Conservation (phyloP, 1,139 yeast genomes). For the Casaregolazyma lundiana region DNA sequence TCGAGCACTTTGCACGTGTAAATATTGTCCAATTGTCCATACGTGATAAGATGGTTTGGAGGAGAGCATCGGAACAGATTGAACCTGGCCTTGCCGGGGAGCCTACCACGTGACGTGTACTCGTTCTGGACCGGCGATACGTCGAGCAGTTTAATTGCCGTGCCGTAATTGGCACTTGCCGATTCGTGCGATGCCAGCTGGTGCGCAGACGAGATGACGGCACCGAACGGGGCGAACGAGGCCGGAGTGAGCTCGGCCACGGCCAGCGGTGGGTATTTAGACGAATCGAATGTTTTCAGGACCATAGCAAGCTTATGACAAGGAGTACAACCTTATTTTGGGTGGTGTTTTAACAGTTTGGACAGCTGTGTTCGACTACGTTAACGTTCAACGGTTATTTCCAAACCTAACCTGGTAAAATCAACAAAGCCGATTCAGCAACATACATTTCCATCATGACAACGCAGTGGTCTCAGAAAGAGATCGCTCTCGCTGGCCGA, state of each 20-base stretch:
- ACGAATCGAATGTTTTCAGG: background rate
- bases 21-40: slow-evolving; percentile 19
- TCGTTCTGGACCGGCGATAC: slow-evolving; percentile 65
- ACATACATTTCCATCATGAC: background rate
- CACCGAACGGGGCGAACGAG: slow-evolving; percentile 48
- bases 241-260: slow-evolving; percentile 46
- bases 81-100: slow-evolving; percentile 59
- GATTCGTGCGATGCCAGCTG: slow-evolving; percentile 41
- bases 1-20: slow-evolving; percentile 72
- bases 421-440: background rate
- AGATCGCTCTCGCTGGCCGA: slow-evolving; percentile 53
- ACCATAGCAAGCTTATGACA: slow-evolving; percentile 7
- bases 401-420: background rate
- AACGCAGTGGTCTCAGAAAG: slow-evolving; percentile 39
- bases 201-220: slow-evolving; percentile 52
- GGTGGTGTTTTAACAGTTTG: background rate
- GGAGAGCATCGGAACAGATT: slow-evolving; percentile 80
- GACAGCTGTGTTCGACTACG: background rate
- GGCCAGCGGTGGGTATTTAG: slow-evolving; percentile 8
- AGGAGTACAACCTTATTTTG: no score
- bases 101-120: slow-evolving; percentile 44
- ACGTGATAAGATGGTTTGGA: slow-evolving; percentile 54
- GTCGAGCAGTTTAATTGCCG: slow-evolving; percentile 71
- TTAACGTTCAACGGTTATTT: background rate
- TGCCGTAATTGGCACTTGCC: slow-evolving; percentile 83